These are phyloP conservation scores for Steccherinum ochraceum DNA, from an alignment of 768 basidiomycete species.

Conservation along the genomic window DNA sequence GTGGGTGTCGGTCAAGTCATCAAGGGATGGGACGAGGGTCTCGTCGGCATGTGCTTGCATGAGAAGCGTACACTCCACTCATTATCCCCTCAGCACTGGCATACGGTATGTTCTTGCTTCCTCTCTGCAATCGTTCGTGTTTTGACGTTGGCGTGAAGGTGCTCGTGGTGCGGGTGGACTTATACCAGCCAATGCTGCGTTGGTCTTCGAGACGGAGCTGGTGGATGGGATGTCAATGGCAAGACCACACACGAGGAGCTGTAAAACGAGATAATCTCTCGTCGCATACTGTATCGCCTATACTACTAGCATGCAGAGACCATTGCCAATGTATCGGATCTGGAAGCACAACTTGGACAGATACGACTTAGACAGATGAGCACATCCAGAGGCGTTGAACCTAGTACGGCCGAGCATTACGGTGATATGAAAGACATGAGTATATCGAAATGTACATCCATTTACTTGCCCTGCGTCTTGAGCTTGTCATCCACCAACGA, in stretches of 20 bases:
- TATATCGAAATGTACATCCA: too few relatives aligned
- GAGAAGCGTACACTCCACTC: conserved; percentile 82
- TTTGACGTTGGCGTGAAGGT: conserved; percentile 48
- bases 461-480: conserved; percentile 30
- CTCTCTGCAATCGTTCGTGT: background rate
- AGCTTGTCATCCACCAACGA: conserved; percentile 75
- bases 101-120: conserved; percentile 59
- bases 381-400: too few relatives aligned
- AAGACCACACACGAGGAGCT: conserved; percentile 46
- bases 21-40: conserved; percentile 79
- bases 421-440: too few relatives aligned
- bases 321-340: background rate
- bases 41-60: conserved; percentile 76
- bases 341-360: too few relatives aligned
- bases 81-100: conserved; percentile 78
- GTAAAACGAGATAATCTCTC: conserved; percentile 23
- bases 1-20: conserved; percentile 82
- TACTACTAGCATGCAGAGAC: background rate
- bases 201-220: conserved; percentile 86
- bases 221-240: conserved; percentile 50
- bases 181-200: conserved; percentile 74
- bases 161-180: conserved; percentile 64
- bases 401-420: too few relatives aligned
- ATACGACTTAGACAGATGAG: too few relatives aligned
- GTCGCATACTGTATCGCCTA: too few relatives aligned